phyloP scores from a whole-genome alignment of 306 rosid species.

The Astragalus glycyphyllos region DNA sequence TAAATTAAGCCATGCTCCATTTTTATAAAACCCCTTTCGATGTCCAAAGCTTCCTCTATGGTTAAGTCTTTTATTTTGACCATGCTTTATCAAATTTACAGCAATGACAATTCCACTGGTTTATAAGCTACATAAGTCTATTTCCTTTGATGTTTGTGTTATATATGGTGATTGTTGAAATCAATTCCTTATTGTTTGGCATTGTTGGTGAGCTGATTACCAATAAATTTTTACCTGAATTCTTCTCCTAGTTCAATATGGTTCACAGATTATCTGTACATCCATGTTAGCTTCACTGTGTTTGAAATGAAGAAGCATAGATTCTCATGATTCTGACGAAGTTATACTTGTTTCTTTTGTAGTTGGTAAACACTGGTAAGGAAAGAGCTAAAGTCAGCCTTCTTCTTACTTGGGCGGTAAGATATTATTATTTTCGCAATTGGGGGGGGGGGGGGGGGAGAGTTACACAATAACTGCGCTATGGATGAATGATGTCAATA shows the following conservation, averaged over 20 bases:
- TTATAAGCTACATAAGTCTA: slow-evolving; percentile 6
- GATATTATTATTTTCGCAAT: slow-evolving; percentile 46
- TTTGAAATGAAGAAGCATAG: slow-evolving; percentile 15
- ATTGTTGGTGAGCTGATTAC: not conserved
- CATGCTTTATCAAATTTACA: slow-evolving; percentile 8
- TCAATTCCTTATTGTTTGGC: not conserved
- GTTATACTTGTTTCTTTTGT: slow-evolving; percentile 47
- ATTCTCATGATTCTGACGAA: slow-evolving; percentile 28
- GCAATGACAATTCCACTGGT: not conserved
- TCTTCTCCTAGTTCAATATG: not conserved
- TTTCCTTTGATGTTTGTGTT: slow-evolving; percentile 5
- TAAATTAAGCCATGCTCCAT: slow-evolving; percentile 3
- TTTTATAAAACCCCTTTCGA: slow-evolving; percentile 23
- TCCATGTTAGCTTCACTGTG: slow-evolving; percentile 20
- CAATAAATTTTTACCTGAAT: not conserved
- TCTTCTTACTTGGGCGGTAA: slow-evolving; percentile 97
- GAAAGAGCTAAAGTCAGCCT: slow-evolving; percentile 99
- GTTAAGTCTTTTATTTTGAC: slow-evolving; percentile 5
- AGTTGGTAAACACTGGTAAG: slow-evolving; percentile 95
- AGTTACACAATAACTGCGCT: not conserved
- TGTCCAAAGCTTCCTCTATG: slow-evolving; percentile 20
- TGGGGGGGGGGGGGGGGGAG: not conserved
- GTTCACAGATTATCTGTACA: slow-evolving; percentile 23
- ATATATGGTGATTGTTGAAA: not conserved
- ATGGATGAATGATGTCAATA: slow-evolving; percentile 42